Conservation (phyloP, 2,329 filamentous ascomycete genomes). For the Alternaria sp. region DNA sequence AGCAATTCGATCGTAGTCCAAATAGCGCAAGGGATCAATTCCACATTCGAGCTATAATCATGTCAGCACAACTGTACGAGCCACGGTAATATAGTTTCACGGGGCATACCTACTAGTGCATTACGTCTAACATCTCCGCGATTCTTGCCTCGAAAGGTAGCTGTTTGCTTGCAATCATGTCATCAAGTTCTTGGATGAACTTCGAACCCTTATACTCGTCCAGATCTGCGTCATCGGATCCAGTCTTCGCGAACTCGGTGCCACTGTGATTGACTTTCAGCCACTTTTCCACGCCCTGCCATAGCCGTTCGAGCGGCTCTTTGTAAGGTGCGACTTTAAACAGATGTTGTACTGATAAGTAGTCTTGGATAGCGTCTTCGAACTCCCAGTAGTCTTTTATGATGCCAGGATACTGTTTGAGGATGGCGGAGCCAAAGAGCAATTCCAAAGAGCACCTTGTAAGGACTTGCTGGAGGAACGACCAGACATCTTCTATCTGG, state of each 20-base stretch:
- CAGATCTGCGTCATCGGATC: slow-evolving; percentile 18
- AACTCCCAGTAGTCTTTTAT: slow-evolving; percentile 38
- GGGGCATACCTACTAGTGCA: slow-evolving; percentile 28
- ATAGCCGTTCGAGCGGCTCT: slow-evolving; percentile 25
- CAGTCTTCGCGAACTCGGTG: slow-evolving; percentile 20
- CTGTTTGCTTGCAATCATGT: slow-evolving; percentile 11
- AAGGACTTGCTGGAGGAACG: slow-evolving; percentile 37
- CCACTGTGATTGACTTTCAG: slow-evolving; percentile 22
- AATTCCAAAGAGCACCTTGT: slow-evolving; percentile 32
- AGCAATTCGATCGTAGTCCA: slow-evolving; percentile 36
- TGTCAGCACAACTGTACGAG: slow-evolving; percentile 6
- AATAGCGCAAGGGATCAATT: slow-evolving; percentile 24
- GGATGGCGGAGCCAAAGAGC: slow-evolving; percentile 32
- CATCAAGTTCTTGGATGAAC: slow-evolving; percentile 29
- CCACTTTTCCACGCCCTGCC: slow-evolving; percentile 33
- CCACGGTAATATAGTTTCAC: not conserved
- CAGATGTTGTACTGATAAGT: not conserved
- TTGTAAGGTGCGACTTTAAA: slow-evolving; percentile 1
- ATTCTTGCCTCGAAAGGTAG: slow-evolving; percentile 9
- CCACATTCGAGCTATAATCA: slow-evolving; percentile 21
- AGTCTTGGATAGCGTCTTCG: slow-evolving; percentile 24
- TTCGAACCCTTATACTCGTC: slow-evolving; percentile 30
- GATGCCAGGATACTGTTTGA: slow-evolving; percentile 34
- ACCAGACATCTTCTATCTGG: slow-evolving; percentile 40
- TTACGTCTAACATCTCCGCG: slow-evolving; percentile 31